Conservation (phyloP, 2,329 filamentous ascomycete species). For the Pseudogymnoascus sp. region DNA sequence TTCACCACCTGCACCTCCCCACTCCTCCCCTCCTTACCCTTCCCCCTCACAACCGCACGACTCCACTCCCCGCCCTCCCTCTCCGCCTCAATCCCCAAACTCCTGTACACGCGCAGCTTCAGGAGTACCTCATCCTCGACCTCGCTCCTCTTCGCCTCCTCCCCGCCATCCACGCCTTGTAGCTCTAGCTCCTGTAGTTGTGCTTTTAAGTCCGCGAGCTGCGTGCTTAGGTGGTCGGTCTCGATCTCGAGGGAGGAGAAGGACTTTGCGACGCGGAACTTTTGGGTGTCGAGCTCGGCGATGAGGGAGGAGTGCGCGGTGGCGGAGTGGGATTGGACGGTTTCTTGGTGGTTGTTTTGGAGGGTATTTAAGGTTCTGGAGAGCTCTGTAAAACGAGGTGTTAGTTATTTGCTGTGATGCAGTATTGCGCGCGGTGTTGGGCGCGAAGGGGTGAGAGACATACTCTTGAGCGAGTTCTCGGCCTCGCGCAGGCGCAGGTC, state of each 20-base stretch:
- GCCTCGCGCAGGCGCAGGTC: constrained; percentile 67
- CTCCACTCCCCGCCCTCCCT: constrained; percentile 69
- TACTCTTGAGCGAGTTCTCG: constrained; percentile 58
- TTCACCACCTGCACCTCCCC: constrained; percentile 94
- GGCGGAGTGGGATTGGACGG: constrained; percentile 66
- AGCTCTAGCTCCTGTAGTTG: constrained; percentile 75
- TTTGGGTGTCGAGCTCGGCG: constrained; percentile 79
- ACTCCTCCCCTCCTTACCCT: constrained; percentile 65
- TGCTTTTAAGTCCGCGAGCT: constrained; percentile 67
- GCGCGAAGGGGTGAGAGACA: constrained; percentile 19
- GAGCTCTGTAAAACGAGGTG: constrained; percentile 41
- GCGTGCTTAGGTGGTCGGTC: constrained; percentile 78
- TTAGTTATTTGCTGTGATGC: not conserved
- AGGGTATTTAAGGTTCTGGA: constrained; percentile 70
- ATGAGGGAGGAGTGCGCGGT: constrained; percentile 78
- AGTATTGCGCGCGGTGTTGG: constrained; percentile 15
- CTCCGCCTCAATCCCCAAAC: constrained; percentile 84
- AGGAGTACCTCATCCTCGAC: constrained; percentile 62
- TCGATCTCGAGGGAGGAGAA: constrained; percentile 87
- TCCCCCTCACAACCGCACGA: constrained; percentile 79
- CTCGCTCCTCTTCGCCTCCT: constrained; percentile 32
- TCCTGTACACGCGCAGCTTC: constrained; percentile 84
- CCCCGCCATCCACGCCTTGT: constrained; percentile 73
- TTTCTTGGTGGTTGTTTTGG: constrained; percentile 68
- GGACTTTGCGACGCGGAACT: constrained; percentile 90